These are phyloP conservation scores for Xylogone sp. DNA, from an alignment of 2,329 filamentous ascomycete genomes.

Conservation along the genomic window DNA sequence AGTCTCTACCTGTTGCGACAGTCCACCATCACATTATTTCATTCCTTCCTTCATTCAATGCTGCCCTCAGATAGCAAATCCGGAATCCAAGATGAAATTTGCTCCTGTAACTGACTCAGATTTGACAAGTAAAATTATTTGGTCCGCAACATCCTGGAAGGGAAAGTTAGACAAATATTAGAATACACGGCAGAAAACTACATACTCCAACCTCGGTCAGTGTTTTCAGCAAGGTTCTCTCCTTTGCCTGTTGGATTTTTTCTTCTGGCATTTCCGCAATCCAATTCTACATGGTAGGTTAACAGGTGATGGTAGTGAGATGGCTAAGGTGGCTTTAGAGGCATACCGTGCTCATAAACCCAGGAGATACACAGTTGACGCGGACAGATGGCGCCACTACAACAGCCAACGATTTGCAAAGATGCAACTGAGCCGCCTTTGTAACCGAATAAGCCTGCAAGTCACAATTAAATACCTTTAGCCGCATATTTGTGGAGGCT, in stretches of 20 bases:
- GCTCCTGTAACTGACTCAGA: conserved; percentile 45
- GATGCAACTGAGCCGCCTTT: conserved; percentile 64
- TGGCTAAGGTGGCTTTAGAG: neutral
- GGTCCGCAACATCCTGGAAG: conserved; percentile 45
- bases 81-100: conserved; percentile 45
- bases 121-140: conserved; percentile 44
- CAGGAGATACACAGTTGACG: conserved; percentile 52
- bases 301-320: neutral
- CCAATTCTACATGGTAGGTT: conserved; percentile 53
- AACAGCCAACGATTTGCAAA: conserved; percentile 46
- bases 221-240: conserved; percentile 57
- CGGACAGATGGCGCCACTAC: conserved; percentile 49
- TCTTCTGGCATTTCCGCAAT: conserved; percentile 50
- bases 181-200: neutral
- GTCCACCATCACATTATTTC: too few relatives aligned
- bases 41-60: too few relatives aligned
- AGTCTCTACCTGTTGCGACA: too few relatives aligned
- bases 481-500: too few relatives aligned
- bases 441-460: conserved; percentile 66
- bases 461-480: too few relatives aligned
- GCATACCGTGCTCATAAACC: conserved; percentile 38
- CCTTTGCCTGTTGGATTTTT: conserved; percentile 51
- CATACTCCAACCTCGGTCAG: conserved; percentile 49
- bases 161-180: neutral
- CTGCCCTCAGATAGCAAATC: too few relatives aligned